Conservation (phyloP, 495 filamentous ascomycete genomes). For the Hypoxylon intermedium region DNA sequence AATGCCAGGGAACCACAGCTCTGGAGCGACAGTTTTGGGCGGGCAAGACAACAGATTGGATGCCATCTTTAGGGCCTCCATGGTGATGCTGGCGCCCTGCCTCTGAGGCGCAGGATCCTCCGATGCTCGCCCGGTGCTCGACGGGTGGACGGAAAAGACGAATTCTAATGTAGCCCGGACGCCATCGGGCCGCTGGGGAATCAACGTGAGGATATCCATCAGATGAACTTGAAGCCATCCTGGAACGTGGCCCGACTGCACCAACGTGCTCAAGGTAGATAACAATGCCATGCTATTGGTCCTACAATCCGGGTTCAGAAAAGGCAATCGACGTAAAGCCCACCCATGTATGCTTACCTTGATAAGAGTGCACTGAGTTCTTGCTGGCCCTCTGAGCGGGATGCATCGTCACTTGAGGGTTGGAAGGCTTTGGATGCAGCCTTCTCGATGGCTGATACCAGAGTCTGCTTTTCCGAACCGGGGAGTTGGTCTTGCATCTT, state of each 20-base stretch:
- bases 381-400: constrained; percentile 40
- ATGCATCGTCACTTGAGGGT: constrained; percentile 40
- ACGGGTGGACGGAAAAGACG: constrained; percentile 66
- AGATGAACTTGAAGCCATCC: constrained; percentile 59
- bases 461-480: constrained; percentile 13
- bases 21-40: constrained; percentile 63
- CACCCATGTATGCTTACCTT: constrained; percentile 43
- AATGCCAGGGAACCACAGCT: constrained; percentile 67
- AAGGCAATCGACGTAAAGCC: not conserved
- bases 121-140: constrained; percentile 47
- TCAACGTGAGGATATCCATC: constrained; percentile 63
- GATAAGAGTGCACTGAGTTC: constrained; percentile 51
- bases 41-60: constrained; percentile 68
- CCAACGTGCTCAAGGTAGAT: constrained; percentile 54
- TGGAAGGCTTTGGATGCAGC: constrained; percentile 50
- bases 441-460: constrained; percentile 45
- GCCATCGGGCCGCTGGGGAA: constrained; percentile 71
- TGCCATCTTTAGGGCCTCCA: constrained; percentile 73
- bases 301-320: constrained; percentile 47
- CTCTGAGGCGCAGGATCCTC: constrained; percentile 52
- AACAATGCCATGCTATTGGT: constrained; percentile 54
- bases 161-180: constrained; percentile 76
- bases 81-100: constrained; percentile 69
- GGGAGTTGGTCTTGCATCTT: constrained; percentile 9
- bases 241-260: constrained; percentile 51